phyloP scores from a whole-genome alignment of 169 alveolate species.

The Ichthyophthirius multifiliis region DNA sequence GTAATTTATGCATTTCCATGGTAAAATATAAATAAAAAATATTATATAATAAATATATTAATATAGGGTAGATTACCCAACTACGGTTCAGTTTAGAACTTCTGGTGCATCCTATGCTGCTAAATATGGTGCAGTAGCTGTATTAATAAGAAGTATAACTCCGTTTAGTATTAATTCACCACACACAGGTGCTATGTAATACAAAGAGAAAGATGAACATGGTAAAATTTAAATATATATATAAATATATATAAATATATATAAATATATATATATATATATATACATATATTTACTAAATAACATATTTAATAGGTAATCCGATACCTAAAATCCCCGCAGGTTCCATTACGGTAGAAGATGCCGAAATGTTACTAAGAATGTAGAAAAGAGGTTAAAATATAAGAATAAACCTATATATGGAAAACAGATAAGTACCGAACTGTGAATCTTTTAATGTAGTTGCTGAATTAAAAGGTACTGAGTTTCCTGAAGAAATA shows the following conservation, averaged over 20 bases:
- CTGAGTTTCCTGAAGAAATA: conserved; percentile 25
- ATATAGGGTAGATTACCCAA: conserved; percentile 5
- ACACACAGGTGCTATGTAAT: conserved; percentile 25
- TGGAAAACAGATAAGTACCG: background rate
- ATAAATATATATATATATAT: no score
- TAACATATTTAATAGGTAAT: no score
- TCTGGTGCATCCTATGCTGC: conserved; percentile 27
- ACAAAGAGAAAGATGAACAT: no score
- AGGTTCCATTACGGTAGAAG: conserved; percentile 38
- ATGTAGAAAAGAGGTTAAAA: conserved; percentile 34
- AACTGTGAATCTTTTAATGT: conserved; percentile 19
- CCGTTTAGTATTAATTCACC: conserved; percentile 35
- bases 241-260: no score
- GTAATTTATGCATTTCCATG: conserved; percentile 19
- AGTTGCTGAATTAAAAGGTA: conserved; percentile 27
- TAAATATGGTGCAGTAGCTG: conserved; percentile 28
- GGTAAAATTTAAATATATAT: no score
- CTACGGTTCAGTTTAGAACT: conserved; percentile 6
- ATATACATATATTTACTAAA: no score
- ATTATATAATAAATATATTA: background rate
- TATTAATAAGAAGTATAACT: conserved; percentile 28
- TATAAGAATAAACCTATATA: background rate
- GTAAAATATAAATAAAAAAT: background rate
- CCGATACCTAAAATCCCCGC: conserved; percentile 15
- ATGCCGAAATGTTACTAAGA: conserved; percentile 41